These are phyloP conservation scores for Agmasoma carcini DNA, from an alignment of 371 early-diverging fungal genomes.

Conservation along the genomic window DNA sequence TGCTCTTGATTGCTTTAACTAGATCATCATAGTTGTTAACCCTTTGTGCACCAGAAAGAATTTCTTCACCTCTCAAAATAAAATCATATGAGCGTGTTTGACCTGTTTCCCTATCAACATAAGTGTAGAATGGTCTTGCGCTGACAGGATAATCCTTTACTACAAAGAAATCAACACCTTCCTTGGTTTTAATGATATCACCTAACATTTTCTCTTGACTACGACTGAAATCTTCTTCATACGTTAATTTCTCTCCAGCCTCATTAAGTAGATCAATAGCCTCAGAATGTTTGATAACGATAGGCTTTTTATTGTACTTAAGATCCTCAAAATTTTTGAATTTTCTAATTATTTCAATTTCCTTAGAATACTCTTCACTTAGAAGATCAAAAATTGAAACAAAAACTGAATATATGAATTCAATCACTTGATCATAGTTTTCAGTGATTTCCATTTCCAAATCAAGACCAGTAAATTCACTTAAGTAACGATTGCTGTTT, in stretches of 20 bases:
- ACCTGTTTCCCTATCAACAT: constrained; percentile 60
- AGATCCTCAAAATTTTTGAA: constrained; percentile 83
- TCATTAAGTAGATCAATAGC: constrained; percentile 75
- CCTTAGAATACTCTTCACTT: constrained; percentile 62
- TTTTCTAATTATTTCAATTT: constrained; percentile 68
- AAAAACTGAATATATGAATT: constrained; percentile 74
- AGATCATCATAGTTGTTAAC: constrained; percentile 75
- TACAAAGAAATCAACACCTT: constrained; percentile 91
- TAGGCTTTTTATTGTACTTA: constrained; percentile 65
- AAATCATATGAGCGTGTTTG: constrained; percentile 98
- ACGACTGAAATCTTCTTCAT: constrained; percentile 60
- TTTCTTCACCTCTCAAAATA: constrained; percentile 97
- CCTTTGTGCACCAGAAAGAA: constrained; percentile 97
- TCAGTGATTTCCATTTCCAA: constrained; percentile 94
- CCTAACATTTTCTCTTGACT: constrained; percentile 80
- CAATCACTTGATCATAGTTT: constrained; percentile 86
- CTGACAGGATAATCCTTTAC: constrained; percentile 92
- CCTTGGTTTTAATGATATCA: constrained; percentile 73
- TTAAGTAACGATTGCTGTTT: constrained; percentile 93
- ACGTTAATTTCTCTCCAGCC: constrained; percentile 71
- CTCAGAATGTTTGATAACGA: constrained; percentile 71
- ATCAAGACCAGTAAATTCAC: constrained; percentile 97
- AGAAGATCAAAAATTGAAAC: constrained; percentile 72
- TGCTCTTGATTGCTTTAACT: constrained; percentile 63
- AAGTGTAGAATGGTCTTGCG: constrained; percentile 96